These are phyloP conservation scores for Pulveroboletus sp. DNA, from an alignment of 768 basidiomycete species.

Conservation along the genomic window DNA sequence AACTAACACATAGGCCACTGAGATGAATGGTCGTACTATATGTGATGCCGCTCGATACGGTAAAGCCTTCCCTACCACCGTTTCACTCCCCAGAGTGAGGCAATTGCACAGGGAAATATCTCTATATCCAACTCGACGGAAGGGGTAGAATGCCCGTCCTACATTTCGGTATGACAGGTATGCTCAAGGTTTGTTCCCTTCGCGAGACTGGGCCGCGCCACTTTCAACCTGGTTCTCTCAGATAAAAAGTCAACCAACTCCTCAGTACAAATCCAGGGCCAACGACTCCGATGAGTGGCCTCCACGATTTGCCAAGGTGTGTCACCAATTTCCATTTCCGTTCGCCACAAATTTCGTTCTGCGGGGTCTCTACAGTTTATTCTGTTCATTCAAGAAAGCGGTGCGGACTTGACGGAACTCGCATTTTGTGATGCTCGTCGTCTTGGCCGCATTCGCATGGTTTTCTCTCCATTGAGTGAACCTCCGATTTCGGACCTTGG, in stretches of 20 bases:
- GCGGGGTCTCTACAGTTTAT: slow-evolving; percentile 44
- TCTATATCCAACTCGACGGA: slow-evolving; percentile 62
- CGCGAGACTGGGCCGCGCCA: background rate
- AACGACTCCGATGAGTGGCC: slow-evolving; percentile 52
- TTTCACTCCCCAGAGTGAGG: background rate
- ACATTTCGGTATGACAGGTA: slow-evolving; percentile 87
- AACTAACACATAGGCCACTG: slow-evolving; percentile 40
- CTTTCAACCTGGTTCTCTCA: slow-evolving; percentile 1
- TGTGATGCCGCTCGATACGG: slow-evolving; percentile 51
- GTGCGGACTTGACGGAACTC: slow-evolving; percentile 39
- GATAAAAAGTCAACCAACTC: slow-evolving; percentile 47
- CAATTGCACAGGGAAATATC: slow-evolving; percentile 47
- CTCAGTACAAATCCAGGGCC: slow-evolving; percentile 46
- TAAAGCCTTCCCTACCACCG: slow-evolving; percentile 16
- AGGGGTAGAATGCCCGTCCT: slow-evolving; percentile 60
- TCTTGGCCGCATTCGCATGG: slow-evolving; percentile 65
- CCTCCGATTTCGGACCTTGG: slow-evolving; percentile 70
- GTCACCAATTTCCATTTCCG: background rate
- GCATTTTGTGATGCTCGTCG: slow-evolving; percentile 73
- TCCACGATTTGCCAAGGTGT: slow-evolving; percentile 61
- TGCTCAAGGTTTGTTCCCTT: slow-evolving; percentile 49
- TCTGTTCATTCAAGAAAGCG: slow-evolving; percentile 47
- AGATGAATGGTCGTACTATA: slow-evolving; percentile 47
- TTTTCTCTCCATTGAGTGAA: slow-evolving; percentile 50
- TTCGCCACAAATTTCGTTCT: background rate